Percentiles rank a stretch among this genome's conserved stretches.
These are phyloP conservation scores for Blastomyces gilchristii DNA, from an alignment of 2,329 filamentous ascomycete genomes.

Conservation along the genomic window DNA sequence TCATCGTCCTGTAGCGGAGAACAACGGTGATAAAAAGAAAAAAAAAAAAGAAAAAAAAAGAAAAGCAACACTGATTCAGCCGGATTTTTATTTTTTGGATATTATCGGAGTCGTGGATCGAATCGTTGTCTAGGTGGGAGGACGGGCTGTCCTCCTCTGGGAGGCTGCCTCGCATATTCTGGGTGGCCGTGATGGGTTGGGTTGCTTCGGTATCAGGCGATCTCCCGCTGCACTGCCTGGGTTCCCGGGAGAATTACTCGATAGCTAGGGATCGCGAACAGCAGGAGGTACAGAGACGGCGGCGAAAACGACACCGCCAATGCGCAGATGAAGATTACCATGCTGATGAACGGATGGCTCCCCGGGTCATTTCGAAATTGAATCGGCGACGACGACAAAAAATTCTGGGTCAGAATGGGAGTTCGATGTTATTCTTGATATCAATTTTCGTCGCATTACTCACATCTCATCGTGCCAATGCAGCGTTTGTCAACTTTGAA, in stretches of 20 bases:
- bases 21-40: neutral
- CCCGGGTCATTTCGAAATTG: neutral
- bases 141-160: slow-evolving; percentile 15
- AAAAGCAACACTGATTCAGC: neutral
- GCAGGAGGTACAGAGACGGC: neutral
- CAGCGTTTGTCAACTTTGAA: slow-evolving; percentile 64
- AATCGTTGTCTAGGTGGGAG: slow-evolving; percentile 8
- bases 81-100: neutral
- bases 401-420: neutral
- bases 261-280: neutral
- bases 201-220: neutral
- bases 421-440: neutral
- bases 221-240: neutral
- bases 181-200: slow-evolving; percentile 11
- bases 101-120: slow-evolving; percentile 7
- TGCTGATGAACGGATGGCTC: neutral
- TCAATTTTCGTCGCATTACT: slow-evolving; percentile 1
- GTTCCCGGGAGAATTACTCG: neutral
- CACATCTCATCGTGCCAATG: slow-evolving; percentile 42
- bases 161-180: slow-evolving; percentile 11
- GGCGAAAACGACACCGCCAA: neutral
- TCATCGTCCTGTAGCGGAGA: too few species aligned
- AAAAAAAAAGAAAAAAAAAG: too few species aligned
- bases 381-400: neutral
- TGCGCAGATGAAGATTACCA: neutral